phyloP scores from a whole-genome alignment of 257 asterid genomes.

The Solanum chaucha region DNA sequence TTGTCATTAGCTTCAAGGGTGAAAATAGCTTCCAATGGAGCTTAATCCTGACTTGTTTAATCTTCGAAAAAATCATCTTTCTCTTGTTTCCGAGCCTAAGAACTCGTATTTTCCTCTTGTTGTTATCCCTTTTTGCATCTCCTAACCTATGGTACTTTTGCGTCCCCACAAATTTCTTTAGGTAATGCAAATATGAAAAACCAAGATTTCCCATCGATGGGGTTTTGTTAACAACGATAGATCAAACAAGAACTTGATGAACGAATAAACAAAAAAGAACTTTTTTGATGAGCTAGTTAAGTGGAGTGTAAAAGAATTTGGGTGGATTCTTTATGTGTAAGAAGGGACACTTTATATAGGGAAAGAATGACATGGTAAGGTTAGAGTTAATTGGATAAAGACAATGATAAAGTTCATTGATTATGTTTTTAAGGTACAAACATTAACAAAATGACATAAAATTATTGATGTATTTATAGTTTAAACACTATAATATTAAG shows the following conservation, averaged over 20 bases:
- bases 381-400: not conserved
- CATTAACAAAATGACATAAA: not conserved
- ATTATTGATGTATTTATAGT: not conserved
- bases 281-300: not conserved
- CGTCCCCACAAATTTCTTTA: slow-evolving; percentile 15
- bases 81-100: not conserved
- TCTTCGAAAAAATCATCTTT: not conserved
- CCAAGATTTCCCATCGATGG: not conserved
- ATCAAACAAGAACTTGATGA: too few relatives aligned
- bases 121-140: not conserved
- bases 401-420: not conserved
- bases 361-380: not conserved
- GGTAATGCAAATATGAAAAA: not conserved
- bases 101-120: slow-evolving; percentile 7
- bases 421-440: not conserved
- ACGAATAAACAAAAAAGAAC: not conserved
- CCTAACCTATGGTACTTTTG: slow-evolving; percentile 11
- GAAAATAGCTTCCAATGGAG: not conserved
- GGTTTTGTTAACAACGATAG: not conserved
- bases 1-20: slow-evolving; percentile 3
- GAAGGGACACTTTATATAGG: not conserved
- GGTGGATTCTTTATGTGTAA: not conserved
- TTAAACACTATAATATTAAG: not conserved
- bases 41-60: not conserved
- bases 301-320: not conserved